Conservation (phyloP, 2,329 filamentous ascomycete species). For the Ophiostoma himal-ulmi region DNA sequence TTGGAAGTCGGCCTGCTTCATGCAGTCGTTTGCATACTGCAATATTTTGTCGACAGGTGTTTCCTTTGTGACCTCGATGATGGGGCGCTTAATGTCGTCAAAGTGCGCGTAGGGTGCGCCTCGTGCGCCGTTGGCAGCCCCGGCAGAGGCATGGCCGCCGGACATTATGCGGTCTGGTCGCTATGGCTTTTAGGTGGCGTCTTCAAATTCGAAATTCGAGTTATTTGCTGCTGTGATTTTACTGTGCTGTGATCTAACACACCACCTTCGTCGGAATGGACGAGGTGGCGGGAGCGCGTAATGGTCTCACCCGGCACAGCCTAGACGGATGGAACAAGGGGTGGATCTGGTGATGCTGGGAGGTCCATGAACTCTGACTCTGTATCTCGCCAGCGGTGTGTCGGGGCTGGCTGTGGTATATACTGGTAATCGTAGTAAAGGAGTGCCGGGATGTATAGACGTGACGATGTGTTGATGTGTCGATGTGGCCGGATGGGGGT, state of each 20-base stretch:
- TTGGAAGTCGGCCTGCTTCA: constrained; percentile 56
- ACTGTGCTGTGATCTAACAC: neutral
- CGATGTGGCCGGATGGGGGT: constrained; percentile 6
- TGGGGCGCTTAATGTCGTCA: constrained; percentile 25
- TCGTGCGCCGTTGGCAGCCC: constrained; percentile 12
- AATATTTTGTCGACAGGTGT: constrained; percentile 51
- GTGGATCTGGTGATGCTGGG: neutral
- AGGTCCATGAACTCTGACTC: constrained; percentile 2
- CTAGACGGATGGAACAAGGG: constrained; percentile 7
- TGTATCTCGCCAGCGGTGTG: neutral
- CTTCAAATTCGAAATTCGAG: neutral
- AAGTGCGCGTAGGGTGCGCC: constrained; percentile 22
- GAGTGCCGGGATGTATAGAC: neutral
- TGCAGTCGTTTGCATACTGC: constrained; percentile 46
- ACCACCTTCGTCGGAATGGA: constrained; percentile 23
- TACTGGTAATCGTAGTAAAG: neutral
- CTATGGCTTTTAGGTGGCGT: neutral
- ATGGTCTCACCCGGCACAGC: constrained; percentile 11
- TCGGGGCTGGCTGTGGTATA: neutral
- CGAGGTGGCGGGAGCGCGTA: constrained; percentile 19
- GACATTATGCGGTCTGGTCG: neutral
- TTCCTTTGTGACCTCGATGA: constrained; percentile 42
- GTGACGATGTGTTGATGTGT: neutral
- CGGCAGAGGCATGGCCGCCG: neutral
- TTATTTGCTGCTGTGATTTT: neutral